These are phyloP conservation scores for Escovopsis weberi DNA, from an alignment of 2,329 filamentous ascomycete genomes.

Conservation along the genomic window DNA sequence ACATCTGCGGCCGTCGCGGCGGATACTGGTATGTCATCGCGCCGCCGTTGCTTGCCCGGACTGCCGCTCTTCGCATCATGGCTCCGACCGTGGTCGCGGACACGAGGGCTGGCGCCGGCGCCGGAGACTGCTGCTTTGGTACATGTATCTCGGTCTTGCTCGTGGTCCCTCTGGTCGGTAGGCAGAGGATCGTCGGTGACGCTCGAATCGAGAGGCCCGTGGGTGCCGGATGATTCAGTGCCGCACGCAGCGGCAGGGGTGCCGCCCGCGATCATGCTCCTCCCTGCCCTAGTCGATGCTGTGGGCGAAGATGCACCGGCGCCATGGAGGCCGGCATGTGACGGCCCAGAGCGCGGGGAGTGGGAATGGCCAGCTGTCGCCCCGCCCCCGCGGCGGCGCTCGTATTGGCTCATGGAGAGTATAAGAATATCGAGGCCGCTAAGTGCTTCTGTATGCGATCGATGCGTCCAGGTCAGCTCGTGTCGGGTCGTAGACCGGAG, in stretches of 20 bases:
- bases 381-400: conserved; percentile 28
- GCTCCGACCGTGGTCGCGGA: conserved; percentile 11
- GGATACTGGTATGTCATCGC: conserved; percentile 4
- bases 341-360: conserved; percentile 9
- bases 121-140: conserved; percentile 5
- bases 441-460: not conserved
- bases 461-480: too few relatives aligned
- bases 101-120: conserved; percentile 2
- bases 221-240: conserved; percentile 10
- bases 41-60: conserved; percentile 11
- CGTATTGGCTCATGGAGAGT: conserved; percentile 23
- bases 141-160: conserved; percentile 16
- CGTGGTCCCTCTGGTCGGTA: conserved; percentile 21
- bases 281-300: conserved; percentile 2
- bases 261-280: conserved; percentile 14
- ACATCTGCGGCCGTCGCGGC: conserved; percentile 13
- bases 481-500: too few relatives aligned
- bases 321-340: conserved; percentile 8
- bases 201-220: conserved; percentile 12
- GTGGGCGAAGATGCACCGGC: conserved; percentile 1
- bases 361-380: conserved; percentile 10
- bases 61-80: conserved; percentile 4
- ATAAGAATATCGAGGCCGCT: too few relatives aligned
- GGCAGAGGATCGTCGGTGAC: conserved; percentile 13
- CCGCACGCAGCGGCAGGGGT: conserved; percentile 16